Evolutionary conservation across 2,329 filamentous ascomycete genomes (phyloP).

Genomic region (Neospermospora avenae): DNA sequence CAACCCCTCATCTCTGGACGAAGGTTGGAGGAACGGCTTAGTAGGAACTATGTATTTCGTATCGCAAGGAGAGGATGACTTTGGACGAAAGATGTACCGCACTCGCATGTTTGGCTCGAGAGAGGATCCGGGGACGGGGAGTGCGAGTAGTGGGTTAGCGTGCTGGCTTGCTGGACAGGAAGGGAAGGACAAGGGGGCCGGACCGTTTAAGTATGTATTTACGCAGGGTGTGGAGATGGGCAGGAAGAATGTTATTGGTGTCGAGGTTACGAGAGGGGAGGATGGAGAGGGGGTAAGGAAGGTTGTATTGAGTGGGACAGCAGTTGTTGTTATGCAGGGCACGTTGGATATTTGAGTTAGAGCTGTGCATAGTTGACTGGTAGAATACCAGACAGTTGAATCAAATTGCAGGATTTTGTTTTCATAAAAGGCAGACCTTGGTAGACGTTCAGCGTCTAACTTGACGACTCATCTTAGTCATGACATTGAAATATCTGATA

Average conservation of each 20-base stretch:
- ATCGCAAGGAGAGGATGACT: constrained; percentile 40
- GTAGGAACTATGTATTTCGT: constrained; percentile 56
- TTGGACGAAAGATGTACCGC: constrained; percentile 35
- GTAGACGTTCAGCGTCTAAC: too few relatives aligned
- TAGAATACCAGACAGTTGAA: too few relatives aligned
- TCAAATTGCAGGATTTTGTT: too few relatives aligned
- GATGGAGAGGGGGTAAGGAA: constrained; percentile 12
- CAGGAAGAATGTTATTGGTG: constrained; percentile 21
- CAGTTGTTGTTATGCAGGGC: constrained; percentile 22
- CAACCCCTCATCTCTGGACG: constrained; percentile 41
- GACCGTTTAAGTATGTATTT: constrained; percentile 44
- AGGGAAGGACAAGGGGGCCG: constrained; percentile 24
- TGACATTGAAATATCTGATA: neutral
- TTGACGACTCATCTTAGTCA: too few relatives aligned
- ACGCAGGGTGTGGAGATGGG: constrained; percentile 68
- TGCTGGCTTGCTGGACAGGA: constrained; percentile 49
- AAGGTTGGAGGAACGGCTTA: constrained; percentile 52
- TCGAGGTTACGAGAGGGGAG: constrained; percentile 8
- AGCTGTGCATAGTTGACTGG: too few relatives aligned
- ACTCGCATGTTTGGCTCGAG: constrained; percentile 57
- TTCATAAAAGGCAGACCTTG: too few relatives aligned
- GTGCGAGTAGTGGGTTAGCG: constrained; percentile 55
- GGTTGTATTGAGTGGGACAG: constrained; percentile 19
- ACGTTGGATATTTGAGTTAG: constrained; percentile 8
- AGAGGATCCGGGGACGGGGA: constrained; percentile 62